Conservation (phyloP, 257 asterid genomes). For the Gentiana straminea region DNA sequence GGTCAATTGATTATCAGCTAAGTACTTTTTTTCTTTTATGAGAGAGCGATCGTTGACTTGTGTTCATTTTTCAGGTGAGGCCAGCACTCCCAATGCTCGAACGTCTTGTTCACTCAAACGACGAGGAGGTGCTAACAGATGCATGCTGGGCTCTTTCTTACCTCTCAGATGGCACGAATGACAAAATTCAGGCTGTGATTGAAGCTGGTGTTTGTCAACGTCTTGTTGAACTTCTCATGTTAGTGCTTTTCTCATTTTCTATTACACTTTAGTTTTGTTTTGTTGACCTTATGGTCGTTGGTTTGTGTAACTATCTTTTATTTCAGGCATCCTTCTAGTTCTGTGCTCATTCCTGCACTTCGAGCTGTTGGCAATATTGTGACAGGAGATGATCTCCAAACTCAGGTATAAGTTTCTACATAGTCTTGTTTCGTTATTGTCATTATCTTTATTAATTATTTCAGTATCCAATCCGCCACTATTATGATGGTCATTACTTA, state of each 20-base stretch:
- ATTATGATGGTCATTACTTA: no score
- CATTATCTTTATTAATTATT: no score
- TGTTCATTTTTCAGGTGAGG: slow-evolving; percentile 37
- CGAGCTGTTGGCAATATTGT: slow-evolving; percentile 91
- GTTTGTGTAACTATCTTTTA: background rate
- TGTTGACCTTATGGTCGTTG: no score
- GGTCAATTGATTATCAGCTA: slow-evolving; percentile 2
- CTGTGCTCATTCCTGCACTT: slow-evolving; percentile 87
- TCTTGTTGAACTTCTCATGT: slow-evolving; percentile 62
- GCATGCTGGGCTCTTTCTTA: slow-evolving; percentile 95
- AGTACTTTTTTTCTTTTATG: background rate
- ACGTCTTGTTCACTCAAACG: slow-evolving; percentile 60
- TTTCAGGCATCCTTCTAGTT: slow-evolving; percentile 72
- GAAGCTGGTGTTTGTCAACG: slow-evolving; percentile 86
- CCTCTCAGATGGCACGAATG: slow-evolving; percentile 84
- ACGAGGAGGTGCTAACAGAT: slow-evolving; percentile 88
- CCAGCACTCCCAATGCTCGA: slow-evolving; percentile 82
- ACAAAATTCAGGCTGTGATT: slow-evolving; percentile 81
- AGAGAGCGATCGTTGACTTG: no score
- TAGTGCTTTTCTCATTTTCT: slow-evolving; percentile 20
- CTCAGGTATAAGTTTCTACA: slow-evolving; percentile 46
- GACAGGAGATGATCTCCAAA: slow-evolving; percentile 89
- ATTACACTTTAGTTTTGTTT: no score
- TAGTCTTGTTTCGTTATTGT: background rate
- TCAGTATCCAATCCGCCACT: no score